Base-by-base conservation (phyloP, 1,139 yeast genomes). In the Scheffersomyces insectosa region DNA sequence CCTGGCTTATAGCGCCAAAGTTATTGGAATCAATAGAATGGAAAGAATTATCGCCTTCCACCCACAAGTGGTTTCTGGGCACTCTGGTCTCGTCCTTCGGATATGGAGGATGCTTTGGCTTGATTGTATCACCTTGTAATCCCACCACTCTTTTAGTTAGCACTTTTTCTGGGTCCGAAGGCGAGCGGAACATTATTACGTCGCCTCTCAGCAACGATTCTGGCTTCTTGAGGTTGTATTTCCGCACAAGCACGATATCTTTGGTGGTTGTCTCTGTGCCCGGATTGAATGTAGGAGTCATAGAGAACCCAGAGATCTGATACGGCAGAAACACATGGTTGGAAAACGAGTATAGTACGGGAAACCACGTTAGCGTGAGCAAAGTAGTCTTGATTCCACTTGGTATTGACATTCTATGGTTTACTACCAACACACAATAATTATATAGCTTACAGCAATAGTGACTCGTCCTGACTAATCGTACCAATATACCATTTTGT, bases 231-330 rank as follows among this genome's bases (percentile, higher is more conserved):
- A 81, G 64, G 28, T 80, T 77, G 64, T 70, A 82, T 59, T 87
- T 88, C 75, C 85, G 81, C 12, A 91, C 72, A 7, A 88, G 54
- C 1, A 87, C 90, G 62, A 87, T 75, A 60, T 90, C 97, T 23
- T 77, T 69, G 13, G 75, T 63, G 15, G 78, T 70, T 37, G 82
- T 75, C 9, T 57, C 52, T 3, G 68, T 62, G 10, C 71, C 75
- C 0, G 96, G 95, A 60, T 91, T 91, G 57, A 91, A 78, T 0
- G 96, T 80, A 1, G 98, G 98, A 39, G 88, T 75, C 98, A 91
- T 91, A 14, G 96, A 88, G 33, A 77, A 65, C 1, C 98, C 98
- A 33, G 83, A 79, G n/a, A 91, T 79, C 61, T 82, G 80, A 14
- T 89, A 88, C 13, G 91, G 77, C 61, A 83, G 90, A 43, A 80